Base-by-base conservation (phyloP, 2,329 filamentous ascomycete species). In the Trichophyton benhamiae region DNA sequence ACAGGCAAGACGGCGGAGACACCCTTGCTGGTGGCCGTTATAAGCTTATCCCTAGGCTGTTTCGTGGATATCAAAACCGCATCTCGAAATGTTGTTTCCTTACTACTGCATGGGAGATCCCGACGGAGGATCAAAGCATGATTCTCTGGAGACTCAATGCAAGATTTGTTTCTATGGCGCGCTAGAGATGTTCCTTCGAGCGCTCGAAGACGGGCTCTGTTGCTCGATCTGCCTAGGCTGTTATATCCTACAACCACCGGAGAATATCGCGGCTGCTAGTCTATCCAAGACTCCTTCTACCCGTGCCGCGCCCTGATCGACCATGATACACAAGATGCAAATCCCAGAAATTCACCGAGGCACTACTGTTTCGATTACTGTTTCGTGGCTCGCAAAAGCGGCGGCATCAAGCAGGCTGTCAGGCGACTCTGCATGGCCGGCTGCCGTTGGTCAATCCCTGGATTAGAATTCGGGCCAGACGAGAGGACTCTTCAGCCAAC, bases 21-120 rank as follows among this genome's bases (percentile, higher is more conserved):
- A 36, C 20, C 49, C 49, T 55, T 36, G 49, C n/a, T 7, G 15
- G 17, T n/a, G 11, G 13, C 30, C 27, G 27, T 20, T 13, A 20
- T 55, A 55, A 55, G 49, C 49, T 55, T 55, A 55, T 55, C 15
- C 33, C 49, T 55, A 33, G 49, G 22, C 15, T 27, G 49, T 53
- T 25, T 53, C 27, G 9, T 49, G 20, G 13, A 27, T 27, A 49
- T 49, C 22, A 15, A 48, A 46, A 48, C 20, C 13, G 41, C 13
- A 44, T 22, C 22, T 49, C 17, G 46, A 49, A 5, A 38, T 38
- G 33, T 13, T 38, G 33, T 38, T 38, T 38, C 8, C 33, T 38
- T 38, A 27, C 13, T 49, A 27, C 15, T 55, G 49, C 49, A 55
- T 13, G 49, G 49, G 27, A 55, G 49, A 55, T 55, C 49, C 13